Base-by-base conservation (phyloP, 441 rosid species). In the Erysimum pusillum region DNA sequence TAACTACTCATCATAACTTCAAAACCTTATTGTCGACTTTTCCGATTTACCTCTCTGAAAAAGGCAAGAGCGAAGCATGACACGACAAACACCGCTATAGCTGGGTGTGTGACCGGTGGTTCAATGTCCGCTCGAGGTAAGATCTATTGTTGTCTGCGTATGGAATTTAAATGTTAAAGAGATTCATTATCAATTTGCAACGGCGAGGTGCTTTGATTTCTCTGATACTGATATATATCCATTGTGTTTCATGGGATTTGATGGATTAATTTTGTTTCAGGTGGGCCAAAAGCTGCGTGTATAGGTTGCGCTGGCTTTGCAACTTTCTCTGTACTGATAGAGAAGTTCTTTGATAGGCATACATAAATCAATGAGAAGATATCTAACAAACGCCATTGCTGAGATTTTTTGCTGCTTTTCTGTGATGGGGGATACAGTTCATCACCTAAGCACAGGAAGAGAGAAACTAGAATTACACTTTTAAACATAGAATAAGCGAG, bases 31-130 rank as follows among this genome's bases (percentile, higher is more conserved):
- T 49, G 7, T 62, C 25, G 10, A 48, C n/a, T 34, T 18, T 6
- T 59, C 32, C 45, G 1, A 7, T 39, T 56, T 53, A 31, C 35
- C 10, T 61, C 67, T 79, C 67, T 70, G 71, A 3, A 80, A 9
- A 81, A 94, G 97, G 91, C 93, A n/a, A 87, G 98, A 66, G 98
- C 96, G 2, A 96, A 93, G 80, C 99, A 93, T 76, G 99, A 93
- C 72, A 75, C 73, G 10, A 88, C 89, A 22, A 96, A 96, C 84
- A 85, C 96, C 0, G 89, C 85, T 79, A 63, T 93, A 63, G 98
- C 97, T 62, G 96, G 97, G 39, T 96, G 99, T 85, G 94, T 83
- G 44, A 96, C 98, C 12, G 98, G 99, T 41, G 97, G 98, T 59
- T 66, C 94, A 15, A 81, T 96, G 85, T 79, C 99, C 6, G 97